Percentiles rank a stretch among this genome's conserved stretches.
These are phyloP conservation scores for Didymella lethalis DNA, from an alignment of 2,329 filamentous ascomycete species.

Conservation along the genomic window DNA sequence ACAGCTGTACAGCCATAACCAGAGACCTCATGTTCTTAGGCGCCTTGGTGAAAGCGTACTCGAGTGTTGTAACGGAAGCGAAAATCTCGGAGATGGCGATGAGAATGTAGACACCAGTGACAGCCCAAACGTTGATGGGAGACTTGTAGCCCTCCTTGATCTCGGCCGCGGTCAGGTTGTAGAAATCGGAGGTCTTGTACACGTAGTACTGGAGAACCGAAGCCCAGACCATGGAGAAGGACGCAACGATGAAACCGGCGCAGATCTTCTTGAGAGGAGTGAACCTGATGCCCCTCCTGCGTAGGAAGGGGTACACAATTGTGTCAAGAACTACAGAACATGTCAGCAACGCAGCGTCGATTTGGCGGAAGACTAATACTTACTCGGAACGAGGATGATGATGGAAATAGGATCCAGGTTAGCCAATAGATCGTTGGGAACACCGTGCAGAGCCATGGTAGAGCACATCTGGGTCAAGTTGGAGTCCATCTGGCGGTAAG, in stretches of 20 bases:
- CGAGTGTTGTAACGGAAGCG: constrained; percentile 72
- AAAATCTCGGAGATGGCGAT: constrained; percentile 69
- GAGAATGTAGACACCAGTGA: constrained; percentile 61
- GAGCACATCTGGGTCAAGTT: constrained; percentile 72
- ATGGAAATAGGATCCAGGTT: constrained; percentile 80
- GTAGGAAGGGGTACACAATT: constrained; percentile 73
- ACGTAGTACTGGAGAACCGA: constrained; percentile 66
- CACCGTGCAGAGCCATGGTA: constrained; percentile 71
- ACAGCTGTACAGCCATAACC: constrained; percentile 48
- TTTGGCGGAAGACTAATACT: constrained; percentile 55
- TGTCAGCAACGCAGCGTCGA: constrained; percentile 65
- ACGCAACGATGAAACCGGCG: constrained; percentile 71
- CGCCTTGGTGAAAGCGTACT: constrained; percentile 78
- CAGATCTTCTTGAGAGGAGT: constrained; percentile 80
- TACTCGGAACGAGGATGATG: constrained; percentile 72
- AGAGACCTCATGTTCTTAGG: constrained; percentile 67
- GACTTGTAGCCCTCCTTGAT: constrained; percentile 46
- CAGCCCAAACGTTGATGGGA: constrained; percentile 63
- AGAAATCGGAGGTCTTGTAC: constrained; percentile 62
- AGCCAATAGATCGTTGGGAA: constrained; percentile 79
- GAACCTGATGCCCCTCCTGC: constrained; percentile 70
- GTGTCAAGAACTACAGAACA: constrained; percentile 61
- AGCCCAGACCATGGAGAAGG: constrained; percentile 67
- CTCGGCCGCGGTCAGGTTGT: constrained; percentile 41
- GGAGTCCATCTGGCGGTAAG: constrained; percentile 72